Conservation (phyloP, 805 yeast genomes). For the Teunomyces aglyptinius region DNA sequence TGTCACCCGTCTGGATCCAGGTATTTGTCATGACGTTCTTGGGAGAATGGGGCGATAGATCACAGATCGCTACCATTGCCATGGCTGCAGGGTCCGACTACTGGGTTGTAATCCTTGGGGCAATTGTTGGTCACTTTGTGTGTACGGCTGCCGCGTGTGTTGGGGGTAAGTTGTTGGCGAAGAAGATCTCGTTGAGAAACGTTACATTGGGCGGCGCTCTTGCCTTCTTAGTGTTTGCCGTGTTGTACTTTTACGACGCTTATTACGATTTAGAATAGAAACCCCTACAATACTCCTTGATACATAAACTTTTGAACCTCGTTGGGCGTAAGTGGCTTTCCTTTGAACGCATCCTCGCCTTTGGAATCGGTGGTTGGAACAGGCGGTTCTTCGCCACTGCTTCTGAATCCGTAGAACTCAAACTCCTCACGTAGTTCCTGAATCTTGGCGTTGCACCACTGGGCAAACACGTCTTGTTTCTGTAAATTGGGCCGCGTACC, state of each 20-base stretch:
- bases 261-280: constrained; percentile 22
- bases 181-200: constrained; percentile 84
- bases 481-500: constrained; percentile 10
- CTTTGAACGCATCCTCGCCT: neutral
- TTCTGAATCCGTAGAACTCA: constrained; percentile 60
- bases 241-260: constrained; percentile 77
- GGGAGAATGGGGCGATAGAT: constrained; percentile 99
- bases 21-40: constrained; percentile 93
- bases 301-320: constrained; percentile 40
- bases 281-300: constrained; percentile 22
- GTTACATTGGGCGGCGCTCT: constrained; percentile 89
- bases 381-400: constrained; percentile 43
- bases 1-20: constrained; percentile 91
- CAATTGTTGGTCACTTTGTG: constrained; percentile 80
- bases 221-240: constrained; percentile 80
- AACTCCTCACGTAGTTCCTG: constrained; percentile 54
- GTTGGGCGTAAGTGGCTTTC: constrained; percentile 30
- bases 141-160: constrained; percentile 90
- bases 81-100: constrained; percentile 97
- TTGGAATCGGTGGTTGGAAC: neutral
- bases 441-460: constrained; percentile 61
- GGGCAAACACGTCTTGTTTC: constrained; percentile 54
- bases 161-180: constrained; percentile 90
- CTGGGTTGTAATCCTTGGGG: constrained; percentile 86
- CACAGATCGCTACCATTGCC: constrained; percentile 96